Percentiles rank a stretch among this genome's conserved stretches.
Evolutionary conservation across 1,284 basidiomycete genomes (phyloP).

Genomic region (Ustilago hordei): DNA sequence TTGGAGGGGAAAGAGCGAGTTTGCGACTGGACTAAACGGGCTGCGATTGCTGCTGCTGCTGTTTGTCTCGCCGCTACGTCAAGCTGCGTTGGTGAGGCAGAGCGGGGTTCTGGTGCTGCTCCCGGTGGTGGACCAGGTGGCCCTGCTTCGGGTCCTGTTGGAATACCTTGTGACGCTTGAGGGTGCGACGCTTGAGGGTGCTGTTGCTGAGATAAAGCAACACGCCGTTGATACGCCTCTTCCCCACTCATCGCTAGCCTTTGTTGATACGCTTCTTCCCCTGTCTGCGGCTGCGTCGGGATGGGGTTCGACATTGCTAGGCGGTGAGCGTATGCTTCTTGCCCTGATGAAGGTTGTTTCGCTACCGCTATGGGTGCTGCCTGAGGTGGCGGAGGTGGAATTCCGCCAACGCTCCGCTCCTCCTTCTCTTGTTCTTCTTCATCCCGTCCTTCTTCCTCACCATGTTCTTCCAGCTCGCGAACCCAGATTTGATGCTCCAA

Average conservation of each 20-base stretch:
- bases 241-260: constrained; percentile 34
- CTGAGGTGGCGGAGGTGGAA: constrained; percentile 1
- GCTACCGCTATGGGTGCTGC: background rate
- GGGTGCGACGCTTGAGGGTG: background rate
- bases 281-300: background rate
- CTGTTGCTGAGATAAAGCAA: constrained; percentile 29
- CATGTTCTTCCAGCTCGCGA: constrained; percentile 29
- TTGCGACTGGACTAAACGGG: constrained; percentile 30
- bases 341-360: constrained; percentile 21
- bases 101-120: constrained; percentile 9
- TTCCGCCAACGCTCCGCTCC: background rate
- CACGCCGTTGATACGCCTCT: constrained; percentile 39
- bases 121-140: constrained; percentile 33
- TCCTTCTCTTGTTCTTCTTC: constrained; percentile 18
- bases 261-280: constrained; percentile 31
- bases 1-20: background rate
- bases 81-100: background rate
- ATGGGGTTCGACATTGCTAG: constrained; percentile 14
- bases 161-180: constrained; percentile 3
- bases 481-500: constrained; percentile 16
- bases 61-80: constrained; percentile 35
- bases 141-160: constrained; percentile 22
- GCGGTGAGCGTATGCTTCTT: constrained; percentile 43
- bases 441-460: constrained; percentile 13
- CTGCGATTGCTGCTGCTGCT: constrained; percentile 60